phyloP scores from a whole-genome alignment of 2,329 filamentous ascomycete genomes.

The Talaromyces sp. region DNA sequence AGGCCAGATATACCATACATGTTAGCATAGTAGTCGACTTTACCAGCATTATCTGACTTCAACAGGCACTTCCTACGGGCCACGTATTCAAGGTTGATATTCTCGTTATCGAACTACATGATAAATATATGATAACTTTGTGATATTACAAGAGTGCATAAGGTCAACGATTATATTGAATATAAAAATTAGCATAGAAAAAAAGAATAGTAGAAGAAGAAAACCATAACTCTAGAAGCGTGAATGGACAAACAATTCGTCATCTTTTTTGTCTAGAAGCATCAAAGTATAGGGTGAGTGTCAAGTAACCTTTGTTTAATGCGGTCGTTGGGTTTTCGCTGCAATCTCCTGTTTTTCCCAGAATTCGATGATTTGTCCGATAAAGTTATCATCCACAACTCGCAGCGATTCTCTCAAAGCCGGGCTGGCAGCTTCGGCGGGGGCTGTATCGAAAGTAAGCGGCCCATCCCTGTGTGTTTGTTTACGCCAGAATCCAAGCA shows the following conservation, averaged over 20 bases:
- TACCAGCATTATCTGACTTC: neutral
- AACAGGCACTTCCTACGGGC: neutral
- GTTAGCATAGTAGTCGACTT: neutral
- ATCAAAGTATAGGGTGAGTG: neutral
- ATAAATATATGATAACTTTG: neutral
- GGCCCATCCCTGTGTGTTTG: neutral
- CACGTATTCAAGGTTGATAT: neutral
- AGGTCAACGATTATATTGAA: neutral
- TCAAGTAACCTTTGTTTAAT: neutral
- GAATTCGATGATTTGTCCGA: neutral
- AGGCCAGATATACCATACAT: neutral
- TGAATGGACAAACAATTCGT: neutral
- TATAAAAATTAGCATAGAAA: neutral
- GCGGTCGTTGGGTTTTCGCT: neutral
- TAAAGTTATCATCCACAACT: conserved; percentile 6
- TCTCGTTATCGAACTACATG: conserved; percentile 2
- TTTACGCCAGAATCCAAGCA: conserved; percentile 7
- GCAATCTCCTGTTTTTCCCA: neutral
- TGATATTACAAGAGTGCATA: conserved; percentile 1
- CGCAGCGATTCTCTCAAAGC: conserved; percentile 5
- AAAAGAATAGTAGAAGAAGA: neutral
- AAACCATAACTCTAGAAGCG: neutral
- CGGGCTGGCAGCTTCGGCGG: conserved; percentile 2
- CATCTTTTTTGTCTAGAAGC: neutral
- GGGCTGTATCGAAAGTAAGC: conserved; percentile 2